phyloP scores from a whole-genome alignment of 495 filamentous ascomycete genomes.

The Cladorrhinum samala region DNA sequence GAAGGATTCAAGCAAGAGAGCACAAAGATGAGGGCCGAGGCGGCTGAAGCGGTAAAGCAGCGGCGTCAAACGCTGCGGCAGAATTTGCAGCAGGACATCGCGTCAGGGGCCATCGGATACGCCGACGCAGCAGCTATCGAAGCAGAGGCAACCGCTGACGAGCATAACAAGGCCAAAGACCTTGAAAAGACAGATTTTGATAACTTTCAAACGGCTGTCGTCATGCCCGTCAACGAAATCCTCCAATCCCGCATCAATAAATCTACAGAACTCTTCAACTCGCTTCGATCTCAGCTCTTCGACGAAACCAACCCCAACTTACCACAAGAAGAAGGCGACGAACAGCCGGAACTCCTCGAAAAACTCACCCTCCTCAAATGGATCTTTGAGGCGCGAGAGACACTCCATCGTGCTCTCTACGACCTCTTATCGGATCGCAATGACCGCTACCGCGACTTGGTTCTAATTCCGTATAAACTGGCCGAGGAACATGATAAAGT shows the following conservation, averaged over 20 bases:
- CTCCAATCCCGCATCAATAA: conserved; percentile 57
- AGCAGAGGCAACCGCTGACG: conserved; percentile 59
- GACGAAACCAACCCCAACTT: conserved; percentile 72
- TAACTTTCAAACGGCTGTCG: conserved; percentile 64
- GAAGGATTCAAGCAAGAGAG: conserved; percentile 47
- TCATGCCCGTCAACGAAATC: conserved; percentile 70
- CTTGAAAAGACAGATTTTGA: conserved; percentile 68
- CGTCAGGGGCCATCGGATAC: conserved; percentile 68
- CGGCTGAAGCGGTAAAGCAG: conserved; percentile 35
- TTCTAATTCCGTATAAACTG: conserved; percentile 76
- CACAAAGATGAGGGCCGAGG: conserved; percentile 38
- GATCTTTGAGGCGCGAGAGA: conserved; percentile 91
- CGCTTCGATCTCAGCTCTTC: conserved; percentile 63
- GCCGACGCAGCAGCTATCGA: conserved; percentile 67
- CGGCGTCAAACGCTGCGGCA: conserved; percentile 39
- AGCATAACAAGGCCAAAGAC: conserved; percentile 57
- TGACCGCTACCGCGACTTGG: conserved; percentile 73
- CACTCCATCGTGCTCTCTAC: conserved; percentile 75
- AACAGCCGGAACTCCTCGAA: conserved; percentile 88
- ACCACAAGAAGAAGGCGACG: conserved; percentile 89
- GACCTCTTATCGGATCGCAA: conserved; percentile 79
- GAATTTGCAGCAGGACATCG: conserved; percentile 69
- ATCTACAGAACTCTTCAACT: conserved; percentile 61
- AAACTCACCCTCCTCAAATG: conserved; percentile 93
- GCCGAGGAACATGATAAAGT: conserved; percentile 58